Conservation (phyloP, 805 yeast genomes). For the Schwanniomyces vanrijiae region DNA sequence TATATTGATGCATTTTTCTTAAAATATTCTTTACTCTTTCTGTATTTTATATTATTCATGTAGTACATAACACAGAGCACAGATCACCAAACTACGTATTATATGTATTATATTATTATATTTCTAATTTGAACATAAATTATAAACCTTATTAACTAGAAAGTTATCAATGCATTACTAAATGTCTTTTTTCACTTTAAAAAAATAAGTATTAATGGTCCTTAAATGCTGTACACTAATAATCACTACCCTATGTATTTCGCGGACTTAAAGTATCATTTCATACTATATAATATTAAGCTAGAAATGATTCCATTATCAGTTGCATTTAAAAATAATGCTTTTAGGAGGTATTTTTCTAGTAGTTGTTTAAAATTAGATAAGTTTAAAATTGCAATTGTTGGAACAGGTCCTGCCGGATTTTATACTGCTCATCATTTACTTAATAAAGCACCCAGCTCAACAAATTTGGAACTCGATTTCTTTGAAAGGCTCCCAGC, state of each 20-base stretch:
- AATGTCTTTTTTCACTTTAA: no score
- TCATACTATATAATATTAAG: background rate
- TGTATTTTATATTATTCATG: no score
- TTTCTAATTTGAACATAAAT: no score
- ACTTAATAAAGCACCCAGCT: constrained; percentile 44
- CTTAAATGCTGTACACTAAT: no score
- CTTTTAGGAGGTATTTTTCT: background rate
- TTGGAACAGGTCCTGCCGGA: constrained; percentile 97
- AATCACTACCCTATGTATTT: background rate
- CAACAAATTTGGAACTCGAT: constrained; percentile 49
- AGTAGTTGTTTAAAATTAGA: background rate
- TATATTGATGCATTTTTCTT: no score
- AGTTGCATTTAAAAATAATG: background rate
- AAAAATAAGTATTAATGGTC: no score
- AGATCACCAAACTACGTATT: no score
- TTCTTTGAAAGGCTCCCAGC: constrained; percentile 83
- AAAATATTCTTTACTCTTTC: no score
- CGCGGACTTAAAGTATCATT: background rate
- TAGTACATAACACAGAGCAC: no score
- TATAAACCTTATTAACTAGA: no score
- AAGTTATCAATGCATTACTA: no score
- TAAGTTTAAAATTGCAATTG: constrained; percentile 58
- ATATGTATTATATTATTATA: no score
- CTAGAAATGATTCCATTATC: background rate
- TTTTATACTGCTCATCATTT: constrained; percentile 83